phyloP scores from a whole-genome alignment of 2,329 filamentous ascomycete species.

The Knufia fluminis region DNA sequence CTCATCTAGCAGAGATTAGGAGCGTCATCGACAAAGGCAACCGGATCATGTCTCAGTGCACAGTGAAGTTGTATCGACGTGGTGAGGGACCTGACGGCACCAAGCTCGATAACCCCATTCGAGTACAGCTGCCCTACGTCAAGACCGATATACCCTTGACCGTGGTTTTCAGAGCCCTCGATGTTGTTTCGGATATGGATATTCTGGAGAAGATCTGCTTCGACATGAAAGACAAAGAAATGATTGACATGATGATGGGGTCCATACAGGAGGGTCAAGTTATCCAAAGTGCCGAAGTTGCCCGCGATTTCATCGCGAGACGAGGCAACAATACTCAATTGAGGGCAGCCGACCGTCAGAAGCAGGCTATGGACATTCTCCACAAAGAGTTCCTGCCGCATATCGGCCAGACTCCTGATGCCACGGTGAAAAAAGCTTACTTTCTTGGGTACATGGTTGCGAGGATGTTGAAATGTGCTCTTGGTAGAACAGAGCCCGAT shows the following conservation, averaged over 20 bases:
- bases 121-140: conserved; percentile 85
- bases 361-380: conserved; percentile 86
- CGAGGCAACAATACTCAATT: conserved; percentile 65
- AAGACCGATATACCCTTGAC: conserved; percentile 88
- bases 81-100: conserved; percentile 55
- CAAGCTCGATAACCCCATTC: conserved; percentile 44
- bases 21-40: conserved; percentile 96
- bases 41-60: conserved; percentile 82
- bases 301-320: conserved; percentile 90
- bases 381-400: conserved; percentile 96
- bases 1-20: conserved; percentile 89
- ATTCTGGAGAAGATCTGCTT: conserved; percentile 98
- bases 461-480: conserved; percentile 81
- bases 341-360: conserved; percentile 74
- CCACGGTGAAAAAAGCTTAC: conserved; percentile 92
- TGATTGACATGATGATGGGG: conserved; percentile 94
- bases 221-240: conserved; percentile 86
- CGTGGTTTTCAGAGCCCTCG: conserved; percentile 89
- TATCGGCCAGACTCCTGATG: conserved; percentile 89
- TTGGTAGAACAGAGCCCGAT: conserved; percentile 87
- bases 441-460: conserved; percentile 99
- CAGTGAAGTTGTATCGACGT: conserved; percentile 82
- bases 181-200: conserved; percentile 93
- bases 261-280: conserved; percentile 96
- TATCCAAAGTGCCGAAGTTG: conserved; percentile 89